Evolutionary conservation across 306 rosid species (phyloP), one percentile per base, ranked within the genome.

Genomic region (Alnus glutinosa): DNA sequence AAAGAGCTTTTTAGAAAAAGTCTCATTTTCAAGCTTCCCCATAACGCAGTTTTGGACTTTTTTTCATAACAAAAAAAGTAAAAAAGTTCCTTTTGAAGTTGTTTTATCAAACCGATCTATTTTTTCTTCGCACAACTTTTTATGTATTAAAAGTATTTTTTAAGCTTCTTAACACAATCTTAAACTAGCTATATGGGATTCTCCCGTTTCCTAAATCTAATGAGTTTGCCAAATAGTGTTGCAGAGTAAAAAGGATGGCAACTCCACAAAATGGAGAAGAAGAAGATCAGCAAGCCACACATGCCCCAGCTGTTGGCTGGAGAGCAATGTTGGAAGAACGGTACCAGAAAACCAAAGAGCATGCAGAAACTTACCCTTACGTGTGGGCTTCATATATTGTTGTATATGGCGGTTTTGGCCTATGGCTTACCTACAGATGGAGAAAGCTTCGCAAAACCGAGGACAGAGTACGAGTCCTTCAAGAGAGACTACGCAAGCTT

Each of bases 351-450:
- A 76, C 83, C 71, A 94, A 81, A 84, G 96, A 92, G 80, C 83
- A 92, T 64, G 96, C 92, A 16, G 90, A 89, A 85, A 79, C 89
- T 50, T 94, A 92, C 80, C 96, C 94, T 32, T 94, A 94, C 48
- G 97, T 94, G 28, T 94, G 97, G 98, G 94, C 77, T 75, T 94
- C 97, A 36, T 94, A 92, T 77, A 83, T 86, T 83, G 83, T 90
- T 73, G 97, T 92, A 61, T 91, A 93, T 64, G 96, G 98, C 80
- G 97, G 93, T 75, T 81, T 90, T 54, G 87, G 62, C 28, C 86
- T 94, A 50, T 92, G 96, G 90, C 23, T 84, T 77, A 68, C 90
- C 64, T 94, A 92, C 83, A 85, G 97, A 81, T 89, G 89, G 89
- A 89, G 98, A 81, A 92, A 81, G 89, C 97, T 94, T 73, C 93